phyloP scores from a whole-genome alignment of 306 rosid genomes.

The Carpinus viminea region DNA sequence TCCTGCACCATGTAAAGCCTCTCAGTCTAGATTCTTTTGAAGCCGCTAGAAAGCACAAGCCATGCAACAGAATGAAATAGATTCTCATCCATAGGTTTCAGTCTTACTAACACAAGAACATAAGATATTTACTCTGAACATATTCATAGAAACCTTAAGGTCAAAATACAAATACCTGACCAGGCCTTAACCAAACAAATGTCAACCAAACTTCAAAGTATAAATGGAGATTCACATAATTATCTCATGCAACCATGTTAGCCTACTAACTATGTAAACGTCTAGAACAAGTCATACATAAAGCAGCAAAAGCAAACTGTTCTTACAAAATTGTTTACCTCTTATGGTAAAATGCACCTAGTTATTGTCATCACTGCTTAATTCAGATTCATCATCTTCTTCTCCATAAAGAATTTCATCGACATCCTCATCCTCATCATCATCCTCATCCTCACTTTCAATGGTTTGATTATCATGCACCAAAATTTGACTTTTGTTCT shows the following conservation, averaged over 20 bases:
- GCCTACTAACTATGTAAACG: background rate
- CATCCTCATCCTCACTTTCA: conserved; percentile 56
- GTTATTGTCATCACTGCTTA: conserved; percentile 70
- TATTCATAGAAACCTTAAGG: background rate
- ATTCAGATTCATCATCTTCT: conserved; percentile 69
- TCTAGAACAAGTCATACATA: background rate
- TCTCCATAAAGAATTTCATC: conserved; percentile 54
- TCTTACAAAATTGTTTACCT: background rate
- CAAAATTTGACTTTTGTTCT: conserved; percentile 34
- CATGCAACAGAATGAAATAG: background rate
- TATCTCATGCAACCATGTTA: background rate
- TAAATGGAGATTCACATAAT: background rate
- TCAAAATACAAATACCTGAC: background rate
- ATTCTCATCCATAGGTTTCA: conserved; percentile 2
- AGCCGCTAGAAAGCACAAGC: background rate
- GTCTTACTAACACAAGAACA: background rate
- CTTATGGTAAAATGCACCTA: conserved; percentile 30
- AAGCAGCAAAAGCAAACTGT: background rate
- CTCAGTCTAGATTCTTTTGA: background rate
- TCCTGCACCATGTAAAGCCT: conserved; percentile 4
- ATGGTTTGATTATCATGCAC: conserved; percentile 34
- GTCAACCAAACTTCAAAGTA: background rate
- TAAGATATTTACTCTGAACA: background rate
- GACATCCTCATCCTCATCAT: conserved; percentile 49
- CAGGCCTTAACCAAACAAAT: background rate